These are phyloP conservation scores for Wallemia hederae DNA, from an alignment of 1,284 basidiomycete genomes.

Conservation along the genomic window DNA sequence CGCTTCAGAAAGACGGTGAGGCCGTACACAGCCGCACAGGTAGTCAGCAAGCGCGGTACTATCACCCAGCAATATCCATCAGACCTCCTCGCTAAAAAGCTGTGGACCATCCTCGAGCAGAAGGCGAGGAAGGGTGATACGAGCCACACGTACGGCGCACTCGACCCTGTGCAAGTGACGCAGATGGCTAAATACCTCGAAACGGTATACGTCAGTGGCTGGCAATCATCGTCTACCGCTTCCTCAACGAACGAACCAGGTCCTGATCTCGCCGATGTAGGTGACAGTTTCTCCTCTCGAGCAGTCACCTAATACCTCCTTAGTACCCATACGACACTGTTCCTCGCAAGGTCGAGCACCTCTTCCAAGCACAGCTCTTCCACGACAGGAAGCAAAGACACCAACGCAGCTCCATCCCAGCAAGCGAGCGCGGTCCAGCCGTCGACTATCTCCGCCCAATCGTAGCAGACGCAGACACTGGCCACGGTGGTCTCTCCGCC, in stretches of 20 bases:
- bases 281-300: constrained; percentile 9
- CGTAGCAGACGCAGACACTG: constrained; percentile 69
- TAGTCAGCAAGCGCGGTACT: constrained; percentile 79
- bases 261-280: constrained; percentile 62
- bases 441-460: constrained; percentile 77
- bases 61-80: constrained; percentile 64
- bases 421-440: constrained; percentile 24
- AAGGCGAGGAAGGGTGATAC: constrained; percentile 5
- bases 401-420: constrained; percentile 28
- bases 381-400: constrained; percentile 27
- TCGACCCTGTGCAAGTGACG: constrained; percentile 75
- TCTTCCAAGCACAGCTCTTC: constrained; percentile 32
- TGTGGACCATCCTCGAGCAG: constrained; percentile 36
- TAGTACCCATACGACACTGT: constrained; percentile 32
- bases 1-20: constrained; percentile 60
- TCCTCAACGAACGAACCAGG: constrained; percentile 90
- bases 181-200: constrained; percentile 92
- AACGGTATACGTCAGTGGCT: constrained; percentile 84
- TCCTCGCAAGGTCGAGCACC: constrained; percentile 30
- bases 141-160: constrained; percentile 71
- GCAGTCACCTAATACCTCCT: neutral
- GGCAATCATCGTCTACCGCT: constrained; percentile 66
- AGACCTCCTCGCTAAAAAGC: constrained; percentile 57
- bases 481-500: constrained; percentile 32
- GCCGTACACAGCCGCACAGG: constrained; percentile 73